phyloP scores from a whole-genome alignment of 345 rosid genomes.

The Citrus hindsii region DNA sequence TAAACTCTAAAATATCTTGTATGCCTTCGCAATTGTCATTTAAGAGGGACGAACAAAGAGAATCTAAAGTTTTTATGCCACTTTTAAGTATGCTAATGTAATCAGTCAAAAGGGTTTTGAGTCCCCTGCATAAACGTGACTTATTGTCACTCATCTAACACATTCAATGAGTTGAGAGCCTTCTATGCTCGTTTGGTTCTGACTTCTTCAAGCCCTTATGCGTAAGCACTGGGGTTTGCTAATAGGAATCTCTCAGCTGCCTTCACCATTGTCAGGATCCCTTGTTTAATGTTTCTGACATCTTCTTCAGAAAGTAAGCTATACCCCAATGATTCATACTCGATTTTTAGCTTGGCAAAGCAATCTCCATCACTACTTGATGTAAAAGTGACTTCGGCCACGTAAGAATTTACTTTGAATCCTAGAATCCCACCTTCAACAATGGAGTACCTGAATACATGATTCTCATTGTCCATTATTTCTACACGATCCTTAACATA shows the following conservation, averaged over 20 bases:
- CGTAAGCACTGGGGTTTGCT: slow-evolving; percentile 1
- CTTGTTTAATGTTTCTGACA: not conserved
- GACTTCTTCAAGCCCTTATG: not conserved
- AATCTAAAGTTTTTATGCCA: not conserved
- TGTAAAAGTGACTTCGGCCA: not conserved
- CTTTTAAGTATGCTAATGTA: not conserved
- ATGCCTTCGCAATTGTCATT: not conserved
- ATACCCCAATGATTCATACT: slow-evolving; percentile 1
- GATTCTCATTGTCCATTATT: not conserved
- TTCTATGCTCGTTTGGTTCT: not conserved
- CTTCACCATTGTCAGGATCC: slow-evolving; percentile 3
- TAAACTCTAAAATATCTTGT: not conserved
- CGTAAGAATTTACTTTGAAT: not conserved
- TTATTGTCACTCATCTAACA: not conserved
- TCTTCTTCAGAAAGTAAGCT: not conserved
- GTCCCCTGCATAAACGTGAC: not conserved
- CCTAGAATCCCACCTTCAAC: slow-evolving; percentile 8
- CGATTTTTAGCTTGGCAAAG: slow-evolving; percentile 5
- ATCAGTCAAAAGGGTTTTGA: not conserved
- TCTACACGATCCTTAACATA: not conserved
- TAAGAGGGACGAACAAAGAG: not conserved
- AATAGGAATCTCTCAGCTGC: not conserved
- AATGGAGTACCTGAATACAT: not conserved
- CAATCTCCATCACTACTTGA: not conserved
- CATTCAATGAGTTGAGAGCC: not conserved